Evolutionary conservation across 805 yeast species (phyloP).

Genomic region (Schizosaccharomyces octosporus): DNA sequence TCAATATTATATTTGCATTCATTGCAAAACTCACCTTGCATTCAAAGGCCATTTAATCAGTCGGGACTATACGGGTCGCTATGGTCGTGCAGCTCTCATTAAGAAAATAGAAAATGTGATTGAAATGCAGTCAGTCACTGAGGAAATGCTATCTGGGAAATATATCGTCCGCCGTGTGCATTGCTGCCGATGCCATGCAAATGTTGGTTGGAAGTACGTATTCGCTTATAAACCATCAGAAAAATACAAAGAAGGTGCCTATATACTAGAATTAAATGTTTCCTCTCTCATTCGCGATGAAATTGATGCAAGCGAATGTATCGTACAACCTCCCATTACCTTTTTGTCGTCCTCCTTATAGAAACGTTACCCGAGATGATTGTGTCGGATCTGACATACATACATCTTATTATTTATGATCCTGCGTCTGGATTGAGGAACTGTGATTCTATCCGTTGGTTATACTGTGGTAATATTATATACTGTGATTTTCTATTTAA

Average conservation of each 20-base stretch:
- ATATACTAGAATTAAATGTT: not conserved
- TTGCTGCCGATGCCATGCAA: conserved; percentile 29
- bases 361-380: no score
- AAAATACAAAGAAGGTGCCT: conserved; percentile 30
- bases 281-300: not conserved
- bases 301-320: not conserved
- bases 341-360: not conserved
- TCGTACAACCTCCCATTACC: not conserved
- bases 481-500: no score
- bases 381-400: no score
- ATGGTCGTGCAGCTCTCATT: not conserved
- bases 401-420: no score
- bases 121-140: conserved; percentile 16
- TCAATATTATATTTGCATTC: not conserved
- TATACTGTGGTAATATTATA: no score
- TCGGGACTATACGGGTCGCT: not conserved
- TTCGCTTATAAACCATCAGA: conserved; percentile 23
- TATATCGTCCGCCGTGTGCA: conserved; percentile 31
- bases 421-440: no score
- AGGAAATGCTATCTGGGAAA: conserved; percentile 35
- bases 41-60: not conserved
- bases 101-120: conserved; percentile 18
- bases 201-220: conserved; percentile 42
- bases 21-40: not conserved
- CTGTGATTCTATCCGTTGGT: no score